Conservation (phyloP, 2,329 filamentous ascomycete species). For the Fusarium xylarioides region DNA sequence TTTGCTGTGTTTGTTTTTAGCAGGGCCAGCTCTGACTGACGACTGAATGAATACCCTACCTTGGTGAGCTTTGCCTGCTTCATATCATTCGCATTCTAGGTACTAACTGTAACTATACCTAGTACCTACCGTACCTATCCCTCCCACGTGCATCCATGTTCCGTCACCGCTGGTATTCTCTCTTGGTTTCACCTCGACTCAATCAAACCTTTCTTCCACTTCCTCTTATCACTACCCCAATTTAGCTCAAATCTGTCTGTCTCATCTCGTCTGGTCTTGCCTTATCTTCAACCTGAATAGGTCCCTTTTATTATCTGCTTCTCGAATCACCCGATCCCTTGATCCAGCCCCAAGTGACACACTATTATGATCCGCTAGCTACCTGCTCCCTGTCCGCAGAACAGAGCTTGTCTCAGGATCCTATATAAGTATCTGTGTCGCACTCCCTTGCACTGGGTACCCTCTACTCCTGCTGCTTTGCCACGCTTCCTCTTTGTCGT, state of each 20-base stretch:
- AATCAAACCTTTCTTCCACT: neutral
- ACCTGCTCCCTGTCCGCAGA: neutral
- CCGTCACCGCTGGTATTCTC: slow-evolving; percentile 29
- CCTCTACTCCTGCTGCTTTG: neutral
- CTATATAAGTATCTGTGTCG: slow-evolving; percentile 21
- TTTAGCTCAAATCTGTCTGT: neutral
- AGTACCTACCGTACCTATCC: neutral
- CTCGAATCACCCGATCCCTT: slow-evolving; percentile 14
- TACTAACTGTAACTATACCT: no score
- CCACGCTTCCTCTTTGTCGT: neutral
- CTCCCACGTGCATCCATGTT: slow-evolving; percentile 32
- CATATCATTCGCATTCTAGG: neutral
- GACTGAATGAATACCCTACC: neutral
- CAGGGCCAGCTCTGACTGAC: neutral
- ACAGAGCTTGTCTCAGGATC: slow-evolving; percentile 2
- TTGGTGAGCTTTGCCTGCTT: neutral
- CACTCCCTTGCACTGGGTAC: slow-evolving; percentile 9
- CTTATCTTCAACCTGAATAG: neutral
- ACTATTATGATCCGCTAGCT: slow-evolving; percentile 14
- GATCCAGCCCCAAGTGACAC: slow-evolving; percentile 2
- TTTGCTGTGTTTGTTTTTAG: neutral
- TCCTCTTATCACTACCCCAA: neutral
- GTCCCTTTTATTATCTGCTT: neutral
- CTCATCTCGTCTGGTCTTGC: neutral
- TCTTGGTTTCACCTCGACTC: neutral